phyloP scores from a whole-genome alignment of 352 stramenopile species.

The Thraustochytrium striatum region DNA sequence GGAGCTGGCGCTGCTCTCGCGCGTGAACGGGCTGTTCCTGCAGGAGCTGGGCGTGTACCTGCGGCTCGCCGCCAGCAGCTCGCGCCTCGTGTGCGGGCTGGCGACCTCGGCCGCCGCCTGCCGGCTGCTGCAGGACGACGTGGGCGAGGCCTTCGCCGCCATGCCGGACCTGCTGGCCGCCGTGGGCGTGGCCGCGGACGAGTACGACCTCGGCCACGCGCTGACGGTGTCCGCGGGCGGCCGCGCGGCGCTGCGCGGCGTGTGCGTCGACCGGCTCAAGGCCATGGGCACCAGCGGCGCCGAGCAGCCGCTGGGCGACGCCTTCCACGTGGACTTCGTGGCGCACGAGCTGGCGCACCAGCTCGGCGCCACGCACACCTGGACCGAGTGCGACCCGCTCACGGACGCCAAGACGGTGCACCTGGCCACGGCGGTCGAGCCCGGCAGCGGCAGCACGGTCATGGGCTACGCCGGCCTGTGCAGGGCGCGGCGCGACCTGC shows the following conservation, averaged over 20 bases:
- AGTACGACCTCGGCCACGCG: constrained; percentile 2
- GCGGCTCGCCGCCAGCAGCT: constrained; percentile 1
- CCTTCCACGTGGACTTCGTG: constrained; percentile 3
- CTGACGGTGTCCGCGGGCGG: background rate
- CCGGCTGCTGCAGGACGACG: background rate
- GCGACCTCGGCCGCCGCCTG: background rate
- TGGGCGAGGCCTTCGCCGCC: too few species aligned
- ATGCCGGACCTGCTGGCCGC: background rate
- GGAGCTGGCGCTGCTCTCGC: constrained; percentile 15
- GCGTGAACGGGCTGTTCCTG: constrained; percentile 26
- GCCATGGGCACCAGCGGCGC: background rate
- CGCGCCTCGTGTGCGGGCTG: constrained; percentile 16
- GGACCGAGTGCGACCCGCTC: background rate
- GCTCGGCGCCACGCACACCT: background rate
- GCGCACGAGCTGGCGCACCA: constrained; percentile 16
- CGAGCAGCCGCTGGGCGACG: background rate
- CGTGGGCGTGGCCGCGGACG: background rate
- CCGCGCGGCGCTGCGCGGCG: background rate
- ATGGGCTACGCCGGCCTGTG: constrained; percentile 16
- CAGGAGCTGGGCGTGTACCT: constrained; percentile 38
- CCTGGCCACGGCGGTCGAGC: background rate
- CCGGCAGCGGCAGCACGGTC: background rate
- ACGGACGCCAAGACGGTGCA: background rate
- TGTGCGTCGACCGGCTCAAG: background rate
- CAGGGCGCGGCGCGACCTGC: background rate